phyloP scores from a whole-genome alignment of 2,329 filamentous ascomycete genomes.

The Malbranchea zuffiana region DNA sequence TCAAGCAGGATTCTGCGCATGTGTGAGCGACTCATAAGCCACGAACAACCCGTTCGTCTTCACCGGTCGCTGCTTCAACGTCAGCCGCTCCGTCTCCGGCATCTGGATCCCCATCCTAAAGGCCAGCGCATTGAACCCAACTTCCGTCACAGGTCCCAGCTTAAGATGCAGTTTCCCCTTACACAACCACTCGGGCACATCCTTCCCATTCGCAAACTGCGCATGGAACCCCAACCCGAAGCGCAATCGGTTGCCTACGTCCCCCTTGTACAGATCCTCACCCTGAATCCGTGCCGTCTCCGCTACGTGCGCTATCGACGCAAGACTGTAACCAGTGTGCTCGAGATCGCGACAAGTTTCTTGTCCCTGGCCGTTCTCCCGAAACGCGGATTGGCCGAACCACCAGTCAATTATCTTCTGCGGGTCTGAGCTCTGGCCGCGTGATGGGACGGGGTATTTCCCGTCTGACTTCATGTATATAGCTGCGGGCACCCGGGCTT shows the following conservation, averaged over 20 bases:
- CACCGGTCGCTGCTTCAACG: constrained; percentile 15
- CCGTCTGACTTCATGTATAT: constrained; percentile 21
- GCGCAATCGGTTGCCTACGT: constrained; percentile 17
- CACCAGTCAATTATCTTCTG: constrained; percentile 11
- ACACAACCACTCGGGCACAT: constrained; percentile 17
- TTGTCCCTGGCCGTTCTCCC: constrained; percentile 17
- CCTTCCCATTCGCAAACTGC: constrained; percentile 13
- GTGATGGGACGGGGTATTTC: constrained; percentile 14
- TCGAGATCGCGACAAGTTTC: constrained; percentile 23
- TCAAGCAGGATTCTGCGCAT: constrained; percentile 5
- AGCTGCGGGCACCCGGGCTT: constrained; percentile 19
- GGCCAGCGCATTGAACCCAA: constrained; percentile 20
- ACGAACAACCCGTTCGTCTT: constrained; percentile 13
- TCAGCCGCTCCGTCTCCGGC: constrained; percentile 18
- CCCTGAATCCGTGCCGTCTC: constrained; percentile 23
- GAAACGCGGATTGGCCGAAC: constrained; percentile 14
- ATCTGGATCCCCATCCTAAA: constrained; percentile 16
- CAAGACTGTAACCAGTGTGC: constrained; percentile 21
- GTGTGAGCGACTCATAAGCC: constrained; percentile 16
- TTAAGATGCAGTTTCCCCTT: constrained; percentile 12
- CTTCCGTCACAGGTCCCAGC: constrained; percentile 18
- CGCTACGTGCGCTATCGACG: constrained; percentile 21
- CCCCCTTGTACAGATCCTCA: constrained; percentile 17
- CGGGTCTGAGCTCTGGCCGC: not conserved
- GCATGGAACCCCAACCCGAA: constrained; percentile 20